phyloP scores from a whole-genome alignment of 106 monocot genomes.

The Hemerocallis citrina region DNA sequence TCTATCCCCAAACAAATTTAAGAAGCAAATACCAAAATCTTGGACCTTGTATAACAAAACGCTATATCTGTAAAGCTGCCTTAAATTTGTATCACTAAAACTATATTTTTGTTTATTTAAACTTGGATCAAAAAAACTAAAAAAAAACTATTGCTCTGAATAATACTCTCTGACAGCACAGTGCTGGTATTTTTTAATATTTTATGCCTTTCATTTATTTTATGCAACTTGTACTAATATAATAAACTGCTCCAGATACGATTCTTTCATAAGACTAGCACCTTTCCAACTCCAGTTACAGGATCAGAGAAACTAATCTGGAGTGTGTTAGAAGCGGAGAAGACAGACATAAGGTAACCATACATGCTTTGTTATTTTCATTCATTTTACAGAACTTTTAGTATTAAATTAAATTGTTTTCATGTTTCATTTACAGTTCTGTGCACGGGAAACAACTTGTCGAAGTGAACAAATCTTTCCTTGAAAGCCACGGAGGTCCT shows the following conservation, averaged over 20 bases:
- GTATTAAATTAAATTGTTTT: neutral
- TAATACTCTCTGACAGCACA: too few species aligned
- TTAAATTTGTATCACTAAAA: too few species aligned
- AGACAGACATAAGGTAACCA: constrained; percentile 41
- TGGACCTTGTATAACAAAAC: too few species aligned
- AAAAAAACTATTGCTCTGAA: too few species aligned
- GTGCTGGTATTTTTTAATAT: too few species aligned
- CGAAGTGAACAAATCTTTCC: constrained; percentile 50
- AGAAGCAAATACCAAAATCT: too few species aligned
- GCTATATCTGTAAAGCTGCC: too few species aligned
- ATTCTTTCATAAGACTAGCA: constrained; percentile 55
- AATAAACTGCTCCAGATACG: constrained; percentile 29
- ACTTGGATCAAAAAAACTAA: neutral
- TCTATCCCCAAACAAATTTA: too few species aligned
- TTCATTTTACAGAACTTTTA: too few species aligned
- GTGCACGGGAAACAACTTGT: constrained; percentile 52
- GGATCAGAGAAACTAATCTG: constrained; percentile 58
- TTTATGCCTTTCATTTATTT: neutral
- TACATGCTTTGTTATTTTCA: neutral
- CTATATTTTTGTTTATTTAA: neutral
- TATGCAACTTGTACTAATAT: neutral
- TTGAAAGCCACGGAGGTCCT: constrained; percentile 56
- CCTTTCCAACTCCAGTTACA: constrained; percentile 37
- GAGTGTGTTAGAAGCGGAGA: constrained; percentile 60
- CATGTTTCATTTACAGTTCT: constrained; percentile 29